These are phyloP conservation scores for Wickerhamomyces rabaulensis DNA, from an alignment of 805 yeast genomes.

Conservation along the genomic window DNA sequence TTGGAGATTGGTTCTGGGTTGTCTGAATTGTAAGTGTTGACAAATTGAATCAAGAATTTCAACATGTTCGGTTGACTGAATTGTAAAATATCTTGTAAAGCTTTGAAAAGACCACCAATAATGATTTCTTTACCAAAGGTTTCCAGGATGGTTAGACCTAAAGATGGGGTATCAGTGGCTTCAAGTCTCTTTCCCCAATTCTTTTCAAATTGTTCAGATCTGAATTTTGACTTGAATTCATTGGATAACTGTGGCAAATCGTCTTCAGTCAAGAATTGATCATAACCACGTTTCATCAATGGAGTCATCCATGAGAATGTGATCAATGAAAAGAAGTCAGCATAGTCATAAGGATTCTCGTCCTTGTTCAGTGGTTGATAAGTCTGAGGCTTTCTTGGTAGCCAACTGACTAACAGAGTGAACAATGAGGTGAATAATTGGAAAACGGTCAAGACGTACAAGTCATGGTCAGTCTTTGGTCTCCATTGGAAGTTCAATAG, in stretches of 20 bases:
- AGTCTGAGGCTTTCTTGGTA: constrained; percentile 32
- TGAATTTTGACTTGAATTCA: constrained; percentile 51
- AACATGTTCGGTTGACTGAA: constrained; percentile 83
- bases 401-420: constrained; percentile 30
- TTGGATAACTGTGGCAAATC: constrained; percentile 82
- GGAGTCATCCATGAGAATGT: constrained; percentile 93
- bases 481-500: constrained; percentile 34
- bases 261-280: constrained; percentile 43
- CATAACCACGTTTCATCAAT: constrained; percentile 75
- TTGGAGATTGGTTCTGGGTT: constrained; percentile 50
- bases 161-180: constrained; percentile 40
- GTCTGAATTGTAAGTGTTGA: constrained; percentile 39
- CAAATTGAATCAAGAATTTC: constrained; percentile 56
- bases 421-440: constrained; percentile 27
- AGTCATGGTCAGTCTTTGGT: constrained; percentile 18
- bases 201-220: constrained; percentile 45
- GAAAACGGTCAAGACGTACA: constrained; percentile 28
- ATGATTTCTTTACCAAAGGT: constrained; percentile 71
- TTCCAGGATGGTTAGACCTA: constrained; percentile 52
- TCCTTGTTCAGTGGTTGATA: constrained; percentile 33
- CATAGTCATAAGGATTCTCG: constrained; percentile 33
- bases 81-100: constrained; percentile 71
- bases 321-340: constrained; percentile 67
- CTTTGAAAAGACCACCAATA: constrained; percentile 70
- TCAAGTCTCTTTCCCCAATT: constrained; percentile 62